Conservation (phyloP, 2,329 filamentous ascomycete species). For the Lachnellula occidentalis region DNA sequence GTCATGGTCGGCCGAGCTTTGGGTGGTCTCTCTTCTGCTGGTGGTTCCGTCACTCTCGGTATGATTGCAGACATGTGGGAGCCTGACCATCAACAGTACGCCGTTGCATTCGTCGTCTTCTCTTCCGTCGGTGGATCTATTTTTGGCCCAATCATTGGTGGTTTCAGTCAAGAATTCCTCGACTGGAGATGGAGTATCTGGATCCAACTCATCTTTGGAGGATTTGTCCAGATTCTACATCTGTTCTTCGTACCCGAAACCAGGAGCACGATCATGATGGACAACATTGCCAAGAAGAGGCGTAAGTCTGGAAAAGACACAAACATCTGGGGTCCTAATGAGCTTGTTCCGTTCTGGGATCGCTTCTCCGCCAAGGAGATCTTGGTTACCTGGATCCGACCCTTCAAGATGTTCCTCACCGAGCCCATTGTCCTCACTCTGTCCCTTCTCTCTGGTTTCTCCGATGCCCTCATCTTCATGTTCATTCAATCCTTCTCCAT, state of each 20-base stretch:
- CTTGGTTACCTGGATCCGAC: conserved; percentile 51
- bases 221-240: conserved; percentile 61
- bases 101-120: conserved; percentile 71
- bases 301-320: conserved; percentile 54
- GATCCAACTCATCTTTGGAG: conserved; percentile 79
- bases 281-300: conserved; percentile 70
- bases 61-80: conserved; percentile 75
- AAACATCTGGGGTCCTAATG: conserved; percentile 63
- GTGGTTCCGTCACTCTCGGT: conserved; percentile 66
- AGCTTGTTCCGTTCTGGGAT: conserved; percentile 56
- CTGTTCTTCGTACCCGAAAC: conserved; percentile 72
- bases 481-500: conserved; percentile 66
- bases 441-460: conserved; percentile 67
- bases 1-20: conserved; percentile 66
- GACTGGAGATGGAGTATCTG: conserved; percentile 75
- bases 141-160: conserved; percentile 72
- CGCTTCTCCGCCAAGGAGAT: conserved; percentile 56
- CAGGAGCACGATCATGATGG: conserved; percentile 69
- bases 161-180: conserved; percentile 63
- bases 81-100: conserved; percentile 65
- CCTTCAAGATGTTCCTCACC: conserved; percentile 67
- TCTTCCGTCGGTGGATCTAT: conserved; percentile 75
- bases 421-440: conserved; percentile 69
- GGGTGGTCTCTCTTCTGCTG: conserved; percentile 65
- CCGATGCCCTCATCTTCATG: conserved; percentile 72